Evolutionary conservation across 2,329 filamentous ascomycete genomes (phyloP), one percentile per base, ranked within the genome.

Genomic region (Aspergillus novoparasiticus): DNA sequence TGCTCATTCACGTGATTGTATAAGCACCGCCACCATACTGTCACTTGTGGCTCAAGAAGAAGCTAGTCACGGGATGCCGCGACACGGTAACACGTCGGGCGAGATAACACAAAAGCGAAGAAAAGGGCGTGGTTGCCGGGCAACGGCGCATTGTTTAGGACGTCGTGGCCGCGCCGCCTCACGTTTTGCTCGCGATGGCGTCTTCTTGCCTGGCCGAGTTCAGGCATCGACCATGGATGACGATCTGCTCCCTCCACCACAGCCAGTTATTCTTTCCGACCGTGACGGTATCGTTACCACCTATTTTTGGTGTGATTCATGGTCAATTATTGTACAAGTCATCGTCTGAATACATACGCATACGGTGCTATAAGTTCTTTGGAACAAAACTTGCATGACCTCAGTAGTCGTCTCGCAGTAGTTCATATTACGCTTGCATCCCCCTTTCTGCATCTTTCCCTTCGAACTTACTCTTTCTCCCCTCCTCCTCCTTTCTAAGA

Each of bases 71-170:
- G 66, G 58, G 66, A 69, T 41, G 51, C 57, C 64, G 66, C 64
- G 64, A 65, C 61, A 61, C 61, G 64, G 57, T 26, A 51, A 66
- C 63, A 60, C 62, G 62, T 62, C 61, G 30, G 43, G 58, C 14
- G 10, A 45, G 53, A 43, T 36, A 21, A 53, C 43, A 16, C 28
- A 54, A 63, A 60, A 58, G 46, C 41, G 59, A 60, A 56, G 59
- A 62, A 53, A 28, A 23, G 50, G 32, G 21, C 69, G 45, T 4
- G 73, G 87, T 89, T 89, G 86, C 85, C 70, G 76, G 69, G 84
- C 73, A 76, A 78, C 76, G 41, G 32, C 0, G 14, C 11, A 23
- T 56, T 70, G 61, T 69, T 70, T 69, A 57, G 64, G 51, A 48
- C 16, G 23, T 64, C 64, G 66, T 64, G 61, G 55, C 60, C 63